Conservation (phyloP, 495 filamentous ascomycete species). For the Tetracladium setigerum region DNA sequence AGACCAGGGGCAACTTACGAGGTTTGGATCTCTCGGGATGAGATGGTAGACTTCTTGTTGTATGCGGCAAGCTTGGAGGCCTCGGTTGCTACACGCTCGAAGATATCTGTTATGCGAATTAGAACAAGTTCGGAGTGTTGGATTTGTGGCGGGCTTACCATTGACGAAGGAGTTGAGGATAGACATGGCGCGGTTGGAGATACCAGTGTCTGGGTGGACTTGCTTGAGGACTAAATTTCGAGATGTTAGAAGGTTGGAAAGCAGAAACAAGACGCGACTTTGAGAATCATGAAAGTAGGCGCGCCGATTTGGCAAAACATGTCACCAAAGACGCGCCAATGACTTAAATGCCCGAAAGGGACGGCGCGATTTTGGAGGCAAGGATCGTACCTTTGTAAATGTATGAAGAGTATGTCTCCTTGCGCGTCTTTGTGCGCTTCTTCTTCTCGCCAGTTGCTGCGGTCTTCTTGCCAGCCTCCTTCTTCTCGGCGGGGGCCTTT, state of each 20-base stretch:
- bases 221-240: slow-evolving; percentile 83
- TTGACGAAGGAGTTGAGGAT: slow-evolving; percentile 99
- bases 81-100: slow-evolving; percentile 98
- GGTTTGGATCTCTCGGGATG: slow-evolving; percentile 98
- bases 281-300: no score
- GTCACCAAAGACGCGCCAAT: slow-evolving; percentile 11
- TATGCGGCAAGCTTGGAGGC: slow-evolving; percentile 98
- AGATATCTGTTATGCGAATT: slow-evolving; percentile 68
- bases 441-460: slow-evolving; percentile 96
- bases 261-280: slow-evolving; percentile 11
- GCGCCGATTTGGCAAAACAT: neutral
- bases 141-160: slow-evolving; percentile 52
- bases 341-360: neutral
- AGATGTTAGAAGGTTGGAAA: slow-evolving; percentile 20
- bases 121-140: slow-evolving; percentile 16
- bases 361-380: slow-evolving; percentile 14
- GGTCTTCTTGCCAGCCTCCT: slow-evolving; percentile 99
- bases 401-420: slow-evolving; percentile 99
- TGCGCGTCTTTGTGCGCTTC: slow-evolving; percentile 99
- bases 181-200: slow-evolving; percentile 99
- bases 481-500: slow-evolving; percentile 87
- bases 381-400: slow-evolving; percentile 92
- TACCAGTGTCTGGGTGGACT: slow-evolving; percentile 99
- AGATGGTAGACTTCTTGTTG: slow-evolving; percentile 99
- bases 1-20: slow-evolving; percentile 48